Base-by-base conservation (phyloP, 2,329 filamentous ascomycete genomes). In the Ceratocystis harringtonii region DNA sequence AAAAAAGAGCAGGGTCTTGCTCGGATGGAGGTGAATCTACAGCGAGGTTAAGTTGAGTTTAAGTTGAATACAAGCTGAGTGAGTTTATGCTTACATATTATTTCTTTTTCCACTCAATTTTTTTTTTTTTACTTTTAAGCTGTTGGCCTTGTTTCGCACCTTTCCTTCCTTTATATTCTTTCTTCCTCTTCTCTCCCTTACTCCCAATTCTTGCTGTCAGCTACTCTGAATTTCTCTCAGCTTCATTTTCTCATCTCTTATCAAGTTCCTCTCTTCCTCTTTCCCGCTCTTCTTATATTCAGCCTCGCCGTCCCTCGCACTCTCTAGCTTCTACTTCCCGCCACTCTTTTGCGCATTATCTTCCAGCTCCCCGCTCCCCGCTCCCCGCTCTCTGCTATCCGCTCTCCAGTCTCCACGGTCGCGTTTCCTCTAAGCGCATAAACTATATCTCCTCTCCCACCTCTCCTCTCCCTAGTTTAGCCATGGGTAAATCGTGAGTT, bases 401-500 rank as follows among this genome's bases (percentile, higher is more conserved):
- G 19, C 10, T 45, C 44, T 15, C 44, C n/a, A 6, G 6, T 48
- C 45, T n/a, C n/a, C 17, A 41, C 10, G 36, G 36, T 41, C 36
- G 36, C 36, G 36, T 15, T 41, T 41, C 57, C 45, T 64, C 43
- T 65, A 45, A 19, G 43, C 32, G 12, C 32, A 55, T 25, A 19
- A 41, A 17, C 15, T 22, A 7, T 12, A 43, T 17, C 61, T 7
- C 22, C 41, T 10, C 7, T 48, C 25, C 15, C 32, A n/a, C 17
- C n/a, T 22, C 15, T n/a, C n/a, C 25, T 32, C 7, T 15, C 57
- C 19, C 8, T 17, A 10, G n/a, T 28, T 36, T 19, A 57, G 52
- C 61, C 68, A 81, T 81, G 79, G 79, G 79, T 70, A 81, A 81
- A 79, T 79, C 79, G 79, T 81, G 74, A 79, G 79, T 79, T n/a